phyloP scores from a whole-genome alignment of 306 rosid species.

The Morella rubra region DNA sequence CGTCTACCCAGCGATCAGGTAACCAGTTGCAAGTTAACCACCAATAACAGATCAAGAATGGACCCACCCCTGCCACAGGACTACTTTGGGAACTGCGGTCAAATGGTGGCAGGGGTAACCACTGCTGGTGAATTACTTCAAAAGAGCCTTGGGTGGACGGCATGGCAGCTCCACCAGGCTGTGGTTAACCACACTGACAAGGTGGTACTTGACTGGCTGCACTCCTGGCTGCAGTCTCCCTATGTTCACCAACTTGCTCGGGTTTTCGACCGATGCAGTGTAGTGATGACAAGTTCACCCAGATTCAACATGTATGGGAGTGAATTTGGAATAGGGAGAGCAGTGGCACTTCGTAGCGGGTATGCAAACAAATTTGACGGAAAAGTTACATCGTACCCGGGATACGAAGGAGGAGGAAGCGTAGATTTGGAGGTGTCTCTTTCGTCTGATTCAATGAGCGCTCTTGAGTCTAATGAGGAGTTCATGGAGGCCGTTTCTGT shows the following conservation, averaged over 20 bases:
- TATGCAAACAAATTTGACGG: conserved; percentile 53
- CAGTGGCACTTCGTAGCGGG: conserved; percentile 50
- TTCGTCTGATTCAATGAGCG: conserved; percentile 33
- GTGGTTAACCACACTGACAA: conserved; percentile 30
- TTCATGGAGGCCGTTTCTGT: conserved; percentile 40
- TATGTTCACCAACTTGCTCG: background rate
- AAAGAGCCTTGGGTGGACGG: conserved; percentile 52
- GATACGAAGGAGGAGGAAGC: conserved; percentile 55
- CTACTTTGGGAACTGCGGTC: conserved; percentile 48
- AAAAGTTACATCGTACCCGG: conserved; percentile 42
- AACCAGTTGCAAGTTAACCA: conserved; percentile 41
- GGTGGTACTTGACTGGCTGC: background rate
- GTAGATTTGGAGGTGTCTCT: conserved; percentile 61
- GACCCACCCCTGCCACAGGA: conserved; percentile 40
- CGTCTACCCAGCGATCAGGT: background rate
- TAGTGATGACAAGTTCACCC: conserved; percentile 56
- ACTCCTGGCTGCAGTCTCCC: conserved; percentile 47
- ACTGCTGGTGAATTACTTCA: conserved; percentile 41
- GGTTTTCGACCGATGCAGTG: conserved; percentile 15
- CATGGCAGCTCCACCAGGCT: conserved; percentile 49
- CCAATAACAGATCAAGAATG: conserved; percentile 29
- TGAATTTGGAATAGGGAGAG: conserved; percentile 78
- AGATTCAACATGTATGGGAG: conserved; percentile 53
- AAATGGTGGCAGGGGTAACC: background rate
- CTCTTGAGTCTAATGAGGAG: conserved; percentile 46